These are phyloP conservation scores for Syncephalis fuscata DNA, from an alignment of 371 early-diverging fungal species.

Conservation along the genomic window DNA sequence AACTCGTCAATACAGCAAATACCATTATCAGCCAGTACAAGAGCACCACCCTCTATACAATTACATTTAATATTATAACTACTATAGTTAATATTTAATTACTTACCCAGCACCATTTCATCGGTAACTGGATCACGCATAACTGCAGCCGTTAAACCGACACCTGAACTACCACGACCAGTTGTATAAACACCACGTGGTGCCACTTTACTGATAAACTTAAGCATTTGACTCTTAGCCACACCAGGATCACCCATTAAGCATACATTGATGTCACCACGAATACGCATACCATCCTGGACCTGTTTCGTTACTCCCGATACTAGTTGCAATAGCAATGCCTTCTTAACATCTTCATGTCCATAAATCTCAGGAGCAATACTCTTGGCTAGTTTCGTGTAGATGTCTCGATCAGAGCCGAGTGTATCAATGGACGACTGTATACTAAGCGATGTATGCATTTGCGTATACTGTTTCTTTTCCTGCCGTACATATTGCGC, in stretches of 20 bases:
- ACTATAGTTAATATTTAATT: background rate
- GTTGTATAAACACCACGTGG: slow-evolving; percentile 90
- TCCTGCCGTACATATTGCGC: slow-evolving; percentile 70
- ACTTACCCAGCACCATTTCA: slow-evolving; percentile 62
- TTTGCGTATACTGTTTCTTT: slow-evolving; percentile 78
- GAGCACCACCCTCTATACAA: slow-evolving; percentile 69
- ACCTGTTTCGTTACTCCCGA: slow-evolving; percentile 78
- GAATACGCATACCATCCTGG: slow-evolving; percentile 84
- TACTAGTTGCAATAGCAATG: slow-evolving; percentile 71
- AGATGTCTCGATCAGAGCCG: slow-evolving; percentile 50
- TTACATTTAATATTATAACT: background rate
- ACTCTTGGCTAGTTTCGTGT: slow-evolving; percentile 70
- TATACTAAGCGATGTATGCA: slow-evolving; percentile 46
- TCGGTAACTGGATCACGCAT: slow-evolving; percentile 73
- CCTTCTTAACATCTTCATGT: slow-evolving; percentile 92
- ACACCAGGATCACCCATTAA: slow-evolving; percentile 99
- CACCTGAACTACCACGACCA: slow-evolving; percentile 84
- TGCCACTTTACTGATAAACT: slow-evolving; percentile 70
- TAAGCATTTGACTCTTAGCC: slow-evolving; percentile 86
- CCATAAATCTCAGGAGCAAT: slow-evolving; percentile 98
- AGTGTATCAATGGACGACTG: slow-evolving; percentile 41
- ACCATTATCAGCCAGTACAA: slow-evolving; percentile 83
- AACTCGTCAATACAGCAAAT: slow-evolving; percentile 94
- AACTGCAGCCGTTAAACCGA: slow-evolving; percentile 89
- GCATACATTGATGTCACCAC: slow-evolving; percentile 93